phyloP scores from a whole-genome alignment of 2,329 filamentous ascomycete species.

The Hirsutella rhossiliensis region DNA sequence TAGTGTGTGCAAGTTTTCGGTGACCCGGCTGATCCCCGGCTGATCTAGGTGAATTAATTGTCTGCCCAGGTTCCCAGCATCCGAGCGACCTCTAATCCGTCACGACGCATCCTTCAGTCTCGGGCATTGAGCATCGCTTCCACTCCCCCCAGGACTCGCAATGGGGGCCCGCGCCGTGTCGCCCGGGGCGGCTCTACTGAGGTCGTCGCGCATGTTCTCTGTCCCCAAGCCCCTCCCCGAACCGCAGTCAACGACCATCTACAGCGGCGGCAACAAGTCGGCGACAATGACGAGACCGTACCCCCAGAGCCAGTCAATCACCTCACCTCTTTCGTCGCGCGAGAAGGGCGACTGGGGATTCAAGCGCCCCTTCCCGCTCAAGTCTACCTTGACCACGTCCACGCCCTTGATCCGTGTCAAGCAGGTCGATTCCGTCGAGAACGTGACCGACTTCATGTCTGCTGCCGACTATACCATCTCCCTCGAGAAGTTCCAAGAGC shows the following conservation, averaged over 20 bases:
- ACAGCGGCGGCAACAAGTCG: slow-evolving; percentile 22
- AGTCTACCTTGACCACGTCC: slow-evolving; percentile 58
- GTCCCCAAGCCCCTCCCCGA: slow-evolving; percentile 64
- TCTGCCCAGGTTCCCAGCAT: slow-evolving; percentile 4
- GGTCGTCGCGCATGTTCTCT: slow-evolving; percentile 81
- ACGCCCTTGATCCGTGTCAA: slow-evolving; percentile 68
- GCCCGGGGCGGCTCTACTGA: slow-evolving; percentile 59
- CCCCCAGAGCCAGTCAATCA: slow-evolving; percentile 75
- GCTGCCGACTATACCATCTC: slow-evolving; percentile 73
- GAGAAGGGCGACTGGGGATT: slow-evolving; percentile 82
- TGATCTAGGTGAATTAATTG: too few relatives aligned
- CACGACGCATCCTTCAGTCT: too few relatives aligned
- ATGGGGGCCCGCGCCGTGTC: slow-evolving; percentile 31
- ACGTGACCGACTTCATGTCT: slow-evolving; percentile 79
- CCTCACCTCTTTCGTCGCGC: slow-evolving; percentile 61
- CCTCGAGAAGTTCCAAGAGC: slow-evolving; percentile 74
- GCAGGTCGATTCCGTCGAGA: slow-evolving; percentile 72
- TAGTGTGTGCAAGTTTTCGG: too few relatives aligned
- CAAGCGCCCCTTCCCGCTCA: slow-evolving; percentile 70
- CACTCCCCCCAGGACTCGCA: slow-evolving; percentile 5
- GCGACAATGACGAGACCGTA: slow-evolving; percentile 52
- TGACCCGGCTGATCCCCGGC: too few relatives aligned
- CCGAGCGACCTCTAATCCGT: too few relatives aligned
- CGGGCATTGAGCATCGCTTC: not conserved
- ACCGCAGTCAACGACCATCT: slow-evolving; percentile 36